Percentiles rank a stretch among this genome's conserved stretches.
phyloP scores from a whole-genome alignment of 225 moss, liverwort and hornwort genomes.

The Marchantia polymorpha region DNA sequence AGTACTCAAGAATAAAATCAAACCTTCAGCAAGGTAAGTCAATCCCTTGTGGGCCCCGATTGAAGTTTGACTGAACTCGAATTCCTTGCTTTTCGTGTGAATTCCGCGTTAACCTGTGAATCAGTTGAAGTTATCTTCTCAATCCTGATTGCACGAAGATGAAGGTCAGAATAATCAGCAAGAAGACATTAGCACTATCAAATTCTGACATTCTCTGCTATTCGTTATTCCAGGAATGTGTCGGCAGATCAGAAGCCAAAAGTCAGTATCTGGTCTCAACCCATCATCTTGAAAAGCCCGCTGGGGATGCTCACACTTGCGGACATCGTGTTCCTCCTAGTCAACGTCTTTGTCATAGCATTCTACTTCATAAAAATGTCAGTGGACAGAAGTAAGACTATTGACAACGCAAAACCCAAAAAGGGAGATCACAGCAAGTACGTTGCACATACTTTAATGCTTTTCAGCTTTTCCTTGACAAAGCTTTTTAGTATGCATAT shows the following conservation, averaged over 20 bases:
- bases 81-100: too few species aligned
- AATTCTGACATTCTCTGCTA: background rate
- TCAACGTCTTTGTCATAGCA: background rate
- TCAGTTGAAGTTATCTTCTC: background rate
- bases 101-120: background rate
- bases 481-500: too few species aligned
- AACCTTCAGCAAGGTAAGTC: conserved; percentile 12
- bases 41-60: background rate
- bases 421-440: conserved; percentile 1
- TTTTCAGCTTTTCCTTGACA: background rate
- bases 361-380: conserved; percentile 17
- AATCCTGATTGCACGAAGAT: too few species aligned
- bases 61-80: too few species aligned
- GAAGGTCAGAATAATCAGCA: background rate
- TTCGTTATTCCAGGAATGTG: background rate
- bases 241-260: background rate
- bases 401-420: background rate
- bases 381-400: background rate
- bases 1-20: conserved; percentile 3
- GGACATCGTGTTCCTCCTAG: conserved; percentile 19
- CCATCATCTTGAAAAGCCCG: conserved; percentile 27
- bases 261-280: conserved; percentile 25
- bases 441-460: background rate
- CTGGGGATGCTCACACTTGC: conserved; percentile 35
- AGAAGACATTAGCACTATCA: background rate